Percentiles rank a stretch among this genome's conserved stretches.
Evolutionary conservation across 2,329 filamentous ascomycete genomes (phyloP).

Genomic region (Phaeophleospora eucalypticola): DNA sequence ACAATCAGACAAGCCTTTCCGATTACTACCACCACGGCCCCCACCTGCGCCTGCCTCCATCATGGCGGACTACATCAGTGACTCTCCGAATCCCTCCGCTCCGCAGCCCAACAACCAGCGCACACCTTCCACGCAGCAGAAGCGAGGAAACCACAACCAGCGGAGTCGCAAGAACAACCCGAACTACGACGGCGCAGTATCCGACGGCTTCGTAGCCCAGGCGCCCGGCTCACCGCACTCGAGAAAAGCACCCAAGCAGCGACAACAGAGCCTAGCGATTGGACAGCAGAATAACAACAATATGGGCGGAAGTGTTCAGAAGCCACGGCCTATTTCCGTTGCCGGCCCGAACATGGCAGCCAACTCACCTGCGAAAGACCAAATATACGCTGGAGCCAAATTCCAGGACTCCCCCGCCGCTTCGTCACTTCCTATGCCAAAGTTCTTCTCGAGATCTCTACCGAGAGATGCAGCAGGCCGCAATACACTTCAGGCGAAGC

Average conservation of each 20-base stretch:
- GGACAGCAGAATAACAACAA: conserved; percentile 18
- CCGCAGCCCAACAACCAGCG: conserved; percentile 18
- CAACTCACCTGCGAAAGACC: conserved; percentile 42
- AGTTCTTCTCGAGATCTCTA: conserved; percentile 74
- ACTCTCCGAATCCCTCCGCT: conserved; percentile 12
- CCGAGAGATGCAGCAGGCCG: conserved; percentile 55
- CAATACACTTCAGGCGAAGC: conserved; percentile 41
- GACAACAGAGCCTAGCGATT: conserved; percentile 17
- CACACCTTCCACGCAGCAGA: conserved; percentile 21
- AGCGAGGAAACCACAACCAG: conserved; percentile 34
- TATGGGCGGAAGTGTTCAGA: conserved; percentile 20
- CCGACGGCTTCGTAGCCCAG: conserved; percentile 24
- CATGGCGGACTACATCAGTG: conserved; percentile 19
- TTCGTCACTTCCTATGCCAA: conserved; percentile 83
- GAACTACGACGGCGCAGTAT: conserved; percentile 24
- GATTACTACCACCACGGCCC: conserved; percentile 7
- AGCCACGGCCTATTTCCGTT: conserved; percentile 39
- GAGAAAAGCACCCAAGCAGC: conserved; percentile 21
- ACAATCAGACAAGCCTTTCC: background rate
- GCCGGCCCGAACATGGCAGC: conserved; percentile 38
- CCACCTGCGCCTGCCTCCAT: background rate
- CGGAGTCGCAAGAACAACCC: conserved; percentile 22
- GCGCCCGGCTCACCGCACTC: conserved; percentile 20
- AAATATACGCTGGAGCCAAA: conserved; percentile 82
- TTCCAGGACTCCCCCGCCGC: conserved; percentile 94